Evolutionary conservation across 441 rosid genomes (phyloP).

Genomic region (Viola pubescens): DNA sequence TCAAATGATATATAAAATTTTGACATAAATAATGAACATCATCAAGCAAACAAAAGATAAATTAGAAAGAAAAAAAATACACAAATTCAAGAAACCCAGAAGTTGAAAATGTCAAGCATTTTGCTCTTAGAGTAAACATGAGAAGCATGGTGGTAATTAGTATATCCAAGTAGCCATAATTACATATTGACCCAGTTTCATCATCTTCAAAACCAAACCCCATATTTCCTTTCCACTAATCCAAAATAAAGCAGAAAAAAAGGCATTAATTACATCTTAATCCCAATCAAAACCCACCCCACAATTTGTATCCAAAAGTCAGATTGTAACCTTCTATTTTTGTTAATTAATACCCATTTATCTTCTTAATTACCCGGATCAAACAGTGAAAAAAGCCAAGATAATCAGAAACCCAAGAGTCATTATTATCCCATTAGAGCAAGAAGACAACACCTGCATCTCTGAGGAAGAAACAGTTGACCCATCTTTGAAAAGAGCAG

Average conservation of each 20-base stretch:
- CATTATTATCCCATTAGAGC: conserved; percentile 11
- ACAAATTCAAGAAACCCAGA: too few species aligned
- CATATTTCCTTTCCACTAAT: too few species aligned
- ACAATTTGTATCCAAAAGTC: conserved; percentile 11
- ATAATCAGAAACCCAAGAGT: conserved; percentile 12
- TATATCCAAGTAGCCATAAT: too few species aligned
- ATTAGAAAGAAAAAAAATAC: too few species aligned
- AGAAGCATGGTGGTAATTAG: too few species aligned
- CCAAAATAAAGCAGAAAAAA: neutral
- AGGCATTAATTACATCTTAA: conserved; percentile 14
- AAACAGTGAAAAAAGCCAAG: conserved; percentile 15
- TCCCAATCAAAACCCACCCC: neutral
- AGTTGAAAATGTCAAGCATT: too few species aligned
- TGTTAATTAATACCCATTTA: conserved; percentile 11
- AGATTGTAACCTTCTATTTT: conserved; percentile 8
- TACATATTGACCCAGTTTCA: too few species aligned
- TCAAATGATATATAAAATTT: too few species aligned
- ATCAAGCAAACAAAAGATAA: too few species aligned
- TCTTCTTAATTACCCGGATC: neutral
- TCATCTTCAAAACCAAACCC: too few species aligned
- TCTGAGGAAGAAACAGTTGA: conserved; percentile 13
- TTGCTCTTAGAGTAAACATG: too few species aligned
- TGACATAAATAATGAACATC: too few species aligned
- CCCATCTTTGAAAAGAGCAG: conserved; percentile 15
- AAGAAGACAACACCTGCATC: conserved; percentile 9